A percentile compares a stretch with the other conserved stretches of the same genome.
Conservation (phyloP, 2,329 filamentous ascomycete genomes). For the Blastomyces parvus region DNA sequence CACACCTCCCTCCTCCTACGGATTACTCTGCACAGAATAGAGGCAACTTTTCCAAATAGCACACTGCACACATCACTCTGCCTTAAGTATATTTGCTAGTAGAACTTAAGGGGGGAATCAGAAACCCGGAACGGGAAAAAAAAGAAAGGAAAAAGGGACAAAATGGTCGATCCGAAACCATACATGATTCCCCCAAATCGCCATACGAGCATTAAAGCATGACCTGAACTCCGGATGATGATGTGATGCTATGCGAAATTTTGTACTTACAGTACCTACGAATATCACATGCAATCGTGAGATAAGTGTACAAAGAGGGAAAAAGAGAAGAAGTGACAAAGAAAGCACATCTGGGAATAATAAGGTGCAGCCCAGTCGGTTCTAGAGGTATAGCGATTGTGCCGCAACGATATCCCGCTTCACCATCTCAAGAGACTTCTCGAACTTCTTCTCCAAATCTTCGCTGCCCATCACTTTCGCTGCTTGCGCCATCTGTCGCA, state of each 20-base stretch:
- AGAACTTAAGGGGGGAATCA: background rate
- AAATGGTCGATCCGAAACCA: background rate
- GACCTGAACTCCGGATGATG: background rate
- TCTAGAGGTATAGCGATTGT: conserved; percentile 80
- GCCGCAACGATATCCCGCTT: conserved; percentile 89
- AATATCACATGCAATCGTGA: background rate
- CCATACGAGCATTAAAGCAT: background rate
- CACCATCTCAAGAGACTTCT: conserved; percentile 73
- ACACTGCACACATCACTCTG: background rate
- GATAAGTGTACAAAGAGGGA: background rate
- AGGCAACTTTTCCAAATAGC: too few species aligned
- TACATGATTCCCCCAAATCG: background rate
- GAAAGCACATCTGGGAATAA: background rate
- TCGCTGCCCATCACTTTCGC: conserved; percentile 97
- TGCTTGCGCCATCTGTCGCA: conserved; percentile 91
- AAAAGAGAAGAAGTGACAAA: background rate
- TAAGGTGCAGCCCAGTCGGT: background rate
- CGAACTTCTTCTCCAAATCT: conserved; percentile 86
- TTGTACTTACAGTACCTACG: background rate
- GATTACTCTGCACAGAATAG: too few species aligned
- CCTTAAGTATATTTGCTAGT: background rate
- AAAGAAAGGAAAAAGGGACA: background rate
- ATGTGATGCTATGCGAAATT: background rate
- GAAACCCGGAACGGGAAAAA: background rate
- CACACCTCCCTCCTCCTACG: too few species aligned